Evolutionary conservation across 352 stramenopile species (phyloP).

Genomic region (Pythium graminicola): DNA sequence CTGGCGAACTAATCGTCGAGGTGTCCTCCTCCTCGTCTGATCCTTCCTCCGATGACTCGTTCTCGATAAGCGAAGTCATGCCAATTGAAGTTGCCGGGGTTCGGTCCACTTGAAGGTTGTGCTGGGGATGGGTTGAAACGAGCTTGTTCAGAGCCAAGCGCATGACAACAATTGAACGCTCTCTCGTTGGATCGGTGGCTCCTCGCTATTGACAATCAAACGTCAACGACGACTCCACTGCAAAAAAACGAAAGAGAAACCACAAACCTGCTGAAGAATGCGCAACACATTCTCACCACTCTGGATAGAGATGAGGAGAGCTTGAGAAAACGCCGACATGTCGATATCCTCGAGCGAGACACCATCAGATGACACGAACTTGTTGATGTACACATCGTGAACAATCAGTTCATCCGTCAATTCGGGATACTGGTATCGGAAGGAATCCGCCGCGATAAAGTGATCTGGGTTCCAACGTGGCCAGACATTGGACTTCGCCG

Average conservation of each 20-base stretch:
- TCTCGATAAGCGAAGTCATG: slow-evolving; percentile 23
- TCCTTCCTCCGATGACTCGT: slow-evolving; percentile 22
- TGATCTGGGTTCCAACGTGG: slow-evolving; percentile 77
- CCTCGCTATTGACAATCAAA: slow-evolving; percentile 31
- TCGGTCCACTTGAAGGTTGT: slow-evolving; percentile 60
- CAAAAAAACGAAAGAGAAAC: not conserved
- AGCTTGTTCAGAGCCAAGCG: slow-evolving; percentile 71
- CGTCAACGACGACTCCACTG: not conserved
- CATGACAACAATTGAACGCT: slow-evolving; percentile 57
- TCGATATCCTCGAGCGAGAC: slow-evolving; percentile 64
- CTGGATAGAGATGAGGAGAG: slow-evolving; percentile 75
- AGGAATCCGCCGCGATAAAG: slow-evolving; percentile 81
- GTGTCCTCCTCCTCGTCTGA: slow-evolving; percentile 24
- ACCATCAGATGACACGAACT: slow-evolving; percentile 54
- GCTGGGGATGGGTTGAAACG: slow-evolving; percentile 61
- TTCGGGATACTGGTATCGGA: slow-evolving; percentile 78
- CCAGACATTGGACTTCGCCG: slow-evolving; percentile 44
- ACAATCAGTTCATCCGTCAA: slow-evolving; percentile 68
- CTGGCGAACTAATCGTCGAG: slow-evolving; percentile 15
- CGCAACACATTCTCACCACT: slow-evolving; percentile 76
- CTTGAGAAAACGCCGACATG: slow-evolving; percentile 70
- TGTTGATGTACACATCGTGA: slow-evolving; percentile 77
- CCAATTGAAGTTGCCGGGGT: slow-evolving; percentile 17
- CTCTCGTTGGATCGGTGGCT: slow-evolving; percentile 48
- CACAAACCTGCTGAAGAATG: slow-evolving; percentile 55